phyloP scores from a whole-genome alignment of 2,329 filamentous ascomycete species.

The Exserohilum turcica region DNA sequence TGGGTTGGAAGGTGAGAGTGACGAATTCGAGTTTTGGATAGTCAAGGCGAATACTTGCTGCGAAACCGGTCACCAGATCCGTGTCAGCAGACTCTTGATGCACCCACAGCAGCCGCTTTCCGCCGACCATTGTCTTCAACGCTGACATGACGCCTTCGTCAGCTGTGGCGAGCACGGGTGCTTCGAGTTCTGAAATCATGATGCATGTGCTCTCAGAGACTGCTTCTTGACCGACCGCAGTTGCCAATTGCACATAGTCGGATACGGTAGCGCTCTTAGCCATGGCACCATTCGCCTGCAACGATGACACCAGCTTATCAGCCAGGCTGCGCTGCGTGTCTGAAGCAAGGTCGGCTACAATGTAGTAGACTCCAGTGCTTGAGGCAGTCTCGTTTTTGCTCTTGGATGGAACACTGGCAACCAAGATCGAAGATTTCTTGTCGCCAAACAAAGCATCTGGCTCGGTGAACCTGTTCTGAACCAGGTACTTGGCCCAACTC shows the following conservation, averaged over 20 bases:
- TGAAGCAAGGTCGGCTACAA: not conserved
- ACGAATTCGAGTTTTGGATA: not conserved
- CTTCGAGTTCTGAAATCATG: not conserved
- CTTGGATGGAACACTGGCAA: not conserved
- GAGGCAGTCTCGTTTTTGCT: not conserved
- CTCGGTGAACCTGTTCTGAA: not conserved
- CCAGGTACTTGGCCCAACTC: constrained; percentile 13
- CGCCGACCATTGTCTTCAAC: not conserved
- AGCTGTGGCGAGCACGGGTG: not conserved
- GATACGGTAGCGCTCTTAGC: not conserved
- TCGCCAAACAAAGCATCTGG: not conserved
- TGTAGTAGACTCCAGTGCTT: not conserved
- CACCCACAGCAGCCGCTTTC: not conserved
- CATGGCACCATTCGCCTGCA: not conserved
- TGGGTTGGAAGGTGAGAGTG: not conserved
- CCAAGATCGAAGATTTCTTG: not conserved
- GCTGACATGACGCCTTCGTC: not conserved
- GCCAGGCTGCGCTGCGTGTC: not conserved
- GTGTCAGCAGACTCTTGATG: not conserved
- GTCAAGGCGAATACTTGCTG: not conserved
- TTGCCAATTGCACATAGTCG: not conserved
- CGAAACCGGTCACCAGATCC: not conserved
- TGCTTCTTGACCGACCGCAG: not conserved
- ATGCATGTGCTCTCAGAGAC: not conserved
- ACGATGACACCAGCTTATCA: not conserved